Evolutionary conservation across 495 filamentous ascomycete genomes (phyloP).

Genomic region (Trichocladium uniseriatum): DNA sequence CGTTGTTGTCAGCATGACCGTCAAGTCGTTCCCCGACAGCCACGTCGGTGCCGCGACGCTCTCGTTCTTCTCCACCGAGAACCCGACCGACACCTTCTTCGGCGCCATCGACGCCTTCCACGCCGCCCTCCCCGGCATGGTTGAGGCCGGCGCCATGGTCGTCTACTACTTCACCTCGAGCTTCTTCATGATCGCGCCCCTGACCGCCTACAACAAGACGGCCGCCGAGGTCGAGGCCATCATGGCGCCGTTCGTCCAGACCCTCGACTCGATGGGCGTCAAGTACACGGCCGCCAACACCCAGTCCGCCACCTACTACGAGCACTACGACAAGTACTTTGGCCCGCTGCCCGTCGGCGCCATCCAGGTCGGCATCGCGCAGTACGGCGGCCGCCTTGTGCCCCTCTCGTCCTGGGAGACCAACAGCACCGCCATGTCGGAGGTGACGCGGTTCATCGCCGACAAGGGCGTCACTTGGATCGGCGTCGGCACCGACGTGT

Average conservation of each 20-base stretch:
- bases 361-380: slow-evolving; percentile 39
- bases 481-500: slow-evolving; percentile 27
- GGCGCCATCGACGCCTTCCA: slow-evolving; percentile 24
- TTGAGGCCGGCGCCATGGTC: slow-evolving; percentile 24
- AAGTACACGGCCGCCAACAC: slow-evolving; percentile 13
- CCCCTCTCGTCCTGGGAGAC: slow-evolving; percentile 41
- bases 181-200: slow-evolving; percentile 38
- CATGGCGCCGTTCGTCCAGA: slow-evolving; percentile 27
- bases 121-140: slow-evolving; percentile 17
- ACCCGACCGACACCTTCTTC: slow-evolving; percentile 37
- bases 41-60: slow-evolving; percentile 26
- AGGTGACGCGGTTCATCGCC: slow-evolving; percentile 31
- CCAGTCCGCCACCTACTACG: slow-evolving; percentile 36
- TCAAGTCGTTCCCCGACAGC: slow-evolving; percentile 35
- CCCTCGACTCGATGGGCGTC: slow-evolving; percentile 26
- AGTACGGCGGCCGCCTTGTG: slow-evolving; percentile 54
- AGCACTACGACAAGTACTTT: slow-evolving; percentile 38
- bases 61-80: slow-evolving; percentile 20
- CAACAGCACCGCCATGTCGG: slow-evolving; percentile 25
- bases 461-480: slow-evolving; percentile 33
- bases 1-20: slow-evolving; percentile 34
- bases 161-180: slow-evolving; percentile 42
- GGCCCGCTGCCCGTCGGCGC: slow-evolving; percentile 31
- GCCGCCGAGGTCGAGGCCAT: slow-evolving; percentile 24
- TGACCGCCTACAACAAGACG: slow-evolving; percentile 32